Evolutionary conservation across 2,329 filamentous ascomycete genomes (phyloP).

Genomic region (Paecilomyces variotii): DNA sequence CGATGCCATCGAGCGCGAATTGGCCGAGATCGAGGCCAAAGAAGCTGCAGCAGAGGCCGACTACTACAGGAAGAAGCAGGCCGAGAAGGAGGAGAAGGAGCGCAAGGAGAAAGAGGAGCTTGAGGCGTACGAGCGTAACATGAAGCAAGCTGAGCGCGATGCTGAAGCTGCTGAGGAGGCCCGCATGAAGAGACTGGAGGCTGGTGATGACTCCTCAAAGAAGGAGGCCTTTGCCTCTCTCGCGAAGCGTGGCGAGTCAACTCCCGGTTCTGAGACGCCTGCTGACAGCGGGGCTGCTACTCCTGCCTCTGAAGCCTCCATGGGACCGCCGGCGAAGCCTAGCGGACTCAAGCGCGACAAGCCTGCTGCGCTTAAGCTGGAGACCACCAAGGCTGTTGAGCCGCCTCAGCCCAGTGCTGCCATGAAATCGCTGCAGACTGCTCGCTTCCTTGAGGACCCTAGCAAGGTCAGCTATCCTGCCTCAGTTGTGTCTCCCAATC

Average conservation of each 20-base stretch:
- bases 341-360: slow-evolving; percentile 59
- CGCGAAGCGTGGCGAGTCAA: slow-evolving; percentile 30
- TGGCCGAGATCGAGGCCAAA: slow-evolving; percentile 39
- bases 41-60: slow-evolving; percentile 38
- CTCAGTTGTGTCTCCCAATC: slow-evolving; percentile 82
- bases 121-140: slow-evolving; percentile 37
- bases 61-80: slow-evolving; percentile 65
- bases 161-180: slow-evolving; percentile 41
- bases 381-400: slow-evolving; percentile 79
- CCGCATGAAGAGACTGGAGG: slow-evolving; percentile 33
- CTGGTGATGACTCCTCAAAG: slow-evolving; percentile 23
- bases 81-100: slow-evolving; percentile 53
- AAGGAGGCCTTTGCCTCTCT: slow-evolving; percentile 38
- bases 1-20: slow-evolving; percentile 40
- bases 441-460: slow-evolving; percentile 76
- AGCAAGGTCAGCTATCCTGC: slow-evolving; percentile 73
- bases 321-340: slow-evolving; percentile 46
- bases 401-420: slow-evolving; percentile 88
- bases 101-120: slow-evolving; percentile 40
- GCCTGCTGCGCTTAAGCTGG: slow-evolving; percentile 80
- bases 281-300: slow-evolving; percentile 39
- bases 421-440: slow-evolving; percentile 85
- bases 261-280: slow-evolving; percentile 27
- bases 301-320: slow-evolving; percentile 36
- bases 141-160: slow-evolving; percentile 42